phyloP scores from a whole-genome alignment of 2,329 filamentous ascomycete species.

The Tympanopsis confertula region DNA sequence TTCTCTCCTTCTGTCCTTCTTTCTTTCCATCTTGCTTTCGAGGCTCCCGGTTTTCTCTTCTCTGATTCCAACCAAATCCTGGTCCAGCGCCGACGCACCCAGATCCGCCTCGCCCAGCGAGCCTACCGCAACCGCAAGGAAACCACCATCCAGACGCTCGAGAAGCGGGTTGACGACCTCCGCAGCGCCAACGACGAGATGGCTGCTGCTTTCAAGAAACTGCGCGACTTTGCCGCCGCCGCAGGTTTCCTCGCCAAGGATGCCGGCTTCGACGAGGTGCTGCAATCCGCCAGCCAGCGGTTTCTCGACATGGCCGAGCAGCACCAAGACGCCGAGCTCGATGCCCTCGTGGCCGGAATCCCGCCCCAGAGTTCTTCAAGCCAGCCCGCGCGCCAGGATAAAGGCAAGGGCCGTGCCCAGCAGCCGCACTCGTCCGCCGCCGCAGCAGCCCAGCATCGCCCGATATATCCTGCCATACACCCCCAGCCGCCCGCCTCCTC shows the following conservation, averaged over 20 bases:
- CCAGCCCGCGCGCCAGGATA: too few species aligned
- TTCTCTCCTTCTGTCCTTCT: slow-evolving; percentile 4
- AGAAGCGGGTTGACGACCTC: slow-evolving; percentile 59
- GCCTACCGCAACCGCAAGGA: slow-evolving; percentile 81
- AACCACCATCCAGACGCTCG: slow-evolving; percentile 62
- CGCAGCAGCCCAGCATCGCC: too few species aligned
- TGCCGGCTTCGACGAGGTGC: slow-evolving; percentile 42
- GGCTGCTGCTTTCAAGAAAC: slow-evolving; percentile 56
- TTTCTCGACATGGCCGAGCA: slow-evolving; percentile 43
- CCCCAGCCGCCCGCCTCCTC: not conserved
- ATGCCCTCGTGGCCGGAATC: slow-evolving; percentile 11
- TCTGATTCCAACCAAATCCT: slow-evolving; percentile 7
- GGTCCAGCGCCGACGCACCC: slow-evolving; percentile 63
- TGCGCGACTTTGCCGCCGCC: slow-evolving; percentile 49
- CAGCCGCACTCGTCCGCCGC: not conserved
- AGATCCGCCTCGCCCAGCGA: slow-evolving; percentile 76
- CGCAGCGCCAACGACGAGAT: slow-evolving; percentile 61
- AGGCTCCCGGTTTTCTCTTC: slow-evolving; percentile 6
- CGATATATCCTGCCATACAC: not conserved
- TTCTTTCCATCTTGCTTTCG: slow-evolving; percentile 3
- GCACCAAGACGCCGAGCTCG: slow-evolving; percentile 24
- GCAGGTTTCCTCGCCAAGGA: slow-evolving; percentile 44
- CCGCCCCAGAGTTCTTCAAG: too few species aligned
- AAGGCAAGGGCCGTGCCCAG: not conserved
- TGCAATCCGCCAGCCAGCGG: slow-evolving; percentile 43